phyloP scores from a whole-genome alignment of 2,329 filamentous ascomycete species.

The Apiospora koreana region DNA sequence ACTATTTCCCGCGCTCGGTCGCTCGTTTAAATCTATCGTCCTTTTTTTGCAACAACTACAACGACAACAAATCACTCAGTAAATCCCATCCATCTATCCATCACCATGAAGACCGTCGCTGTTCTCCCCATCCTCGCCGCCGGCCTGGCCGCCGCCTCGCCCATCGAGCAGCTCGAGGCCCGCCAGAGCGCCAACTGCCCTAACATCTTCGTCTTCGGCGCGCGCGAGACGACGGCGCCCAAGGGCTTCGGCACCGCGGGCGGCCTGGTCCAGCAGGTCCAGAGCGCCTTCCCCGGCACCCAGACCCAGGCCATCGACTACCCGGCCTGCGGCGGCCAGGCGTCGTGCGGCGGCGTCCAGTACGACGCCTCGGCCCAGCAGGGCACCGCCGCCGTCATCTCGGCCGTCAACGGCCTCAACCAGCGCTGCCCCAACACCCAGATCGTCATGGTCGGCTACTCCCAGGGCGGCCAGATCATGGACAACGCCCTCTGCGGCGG shows the following conservation, averaged over 20 bases:
- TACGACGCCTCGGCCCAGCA: constrained; percentile 57
- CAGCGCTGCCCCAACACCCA: constrained; percentile 56
- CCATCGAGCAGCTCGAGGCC: constrained; percentile 19
- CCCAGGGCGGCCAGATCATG: constrained; percentile 64
- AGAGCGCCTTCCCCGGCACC: constrained; percentile 46
- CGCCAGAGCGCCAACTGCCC: constrained; percentile 41
- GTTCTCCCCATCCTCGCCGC: constrained; percentile 19
- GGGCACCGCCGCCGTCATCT: constrained; percentile 56
- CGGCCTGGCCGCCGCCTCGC: constrained; percentile 18
- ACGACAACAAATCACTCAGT: neutral
- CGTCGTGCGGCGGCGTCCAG: constrained; percentile 53
- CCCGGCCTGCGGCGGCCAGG: constrained; percentile 60
- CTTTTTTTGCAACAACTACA: neutral
- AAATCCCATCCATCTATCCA: constrained; percentile 20
- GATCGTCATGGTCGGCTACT: constrained; percentile 64
- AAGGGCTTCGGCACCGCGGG: constrained; percentile 46
- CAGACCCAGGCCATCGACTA: constrained; percentile 49
- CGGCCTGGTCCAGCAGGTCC: constrained; percentile 47
- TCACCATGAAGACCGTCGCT: constrained; percentile 23
- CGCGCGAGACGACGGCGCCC: constrained; percentile 49
- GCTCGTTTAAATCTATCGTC: neutral
- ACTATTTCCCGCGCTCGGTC: neutral
- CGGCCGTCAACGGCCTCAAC: constrained; percentile 57
- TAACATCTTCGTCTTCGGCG: constrained; percentile 50
- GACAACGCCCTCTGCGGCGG: constrained; percentile 64